Base-by-base conservation (phyloP, 805 yeast species). In the Saturnispora serradocipensis region DNA sequence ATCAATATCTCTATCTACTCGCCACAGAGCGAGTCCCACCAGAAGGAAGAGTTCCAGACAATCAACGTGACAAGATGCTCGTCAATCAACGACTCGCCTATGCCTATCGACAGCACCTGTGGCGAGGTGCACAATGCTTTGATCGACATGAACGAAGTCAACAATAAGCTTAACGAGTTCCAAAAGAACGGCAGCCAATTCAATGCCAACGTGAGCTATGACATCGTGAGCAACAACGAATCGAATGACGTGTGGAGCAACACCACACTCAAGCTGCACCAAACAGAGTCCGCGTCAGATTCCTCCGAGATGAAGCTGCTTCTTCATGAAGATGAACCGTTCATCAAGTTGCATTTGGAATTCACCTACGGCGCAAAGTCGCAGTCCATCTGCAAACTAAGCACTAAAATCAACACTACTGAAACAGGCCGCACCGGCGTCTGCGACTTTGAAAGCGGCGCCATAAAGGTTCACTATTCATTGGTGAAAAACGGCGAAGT, bases 311-410 rank as follows among this genome's bases (percentile, higher is more conserved):
- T 27, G 15, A 28, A 43, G 43, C 38, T 48, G 28, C 57, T 54
- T 39, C 43, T 64, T 7, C 60, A 58, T 49, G 66, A 64, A 44
- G 66, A 61, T 10, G 57, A 62, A 7, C 49, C 51, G 15, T 27
- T 47, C 13, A 48, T 62, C 13, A 57, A 56, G 24, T 45, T 62
- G 3, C 58, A 59, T 15, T 54, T 60, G 28, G 50, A 46, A 10
- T 32, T 52, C 20, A 27, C 28, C 6, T 40, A 40, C 15, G 44
- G 44, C 25, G 11, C 44, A 6, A 10, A 10, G 15, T 13, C 44
- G n/a, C n/a, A 7, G n/a, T 51, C 48, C n/a, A 39, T 56, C 3
- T 48, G 48, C n/a, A 43, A 36, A 15, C 28, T 44, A 3, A 46
- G 50, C 18, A 47, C 44, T 2, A 52, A 54, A 24, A 13, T 42